Evolutionary conservation across 148 eudicot species (phyloP).

Genomic region (Arbutus unedo): DNA sequence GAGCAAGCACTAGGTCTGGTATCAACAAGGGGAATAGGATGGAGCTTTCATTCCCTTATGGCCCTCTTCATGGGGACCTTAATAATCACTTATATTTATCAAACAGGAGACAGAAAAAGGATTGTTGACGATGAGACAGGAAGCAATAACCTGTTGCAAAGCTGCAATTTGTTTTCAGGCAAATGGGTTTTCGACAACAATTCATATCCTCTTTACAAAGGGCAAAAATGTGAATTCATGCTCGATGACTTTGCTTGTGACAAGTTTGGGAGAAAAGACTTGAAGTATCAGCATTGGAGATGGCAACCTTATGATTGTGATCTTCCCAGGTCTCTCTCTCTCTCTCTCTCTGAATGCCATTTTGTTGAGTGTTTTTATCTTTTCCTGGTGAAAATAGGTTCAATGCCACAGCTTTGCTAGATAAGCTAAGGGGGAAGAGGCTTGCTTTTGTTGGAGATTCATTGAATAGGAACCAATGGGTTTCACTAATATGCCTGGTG

Average conservation of each 20-base stretch:
- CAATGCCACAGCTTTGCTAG: slow-evolving; percentile 24
- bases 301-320: slow-evolving; percentile 75
- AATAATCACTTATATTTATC: slow-evolving; percentile 14
- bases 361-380: neutral
- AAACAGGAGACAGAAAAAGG: neutral
- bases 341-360: neutral
- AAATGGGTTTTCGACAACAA: slow-evolving; percentile 62
- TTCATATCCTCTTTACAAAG: slow-evolving; percentile 55
- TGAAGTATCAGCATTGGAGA: slow-evolving; percentile 61
- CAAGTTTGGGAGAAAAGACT: slow-evolving; percentile 57
- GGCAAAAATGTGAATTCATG: slow-evolving; percentile 45
- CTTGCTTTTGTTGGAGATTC: slow-evolving; percentile 27
- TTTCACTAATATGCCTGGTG: slow-evolving; percentile 22
- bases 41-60: slow-evolving; percentile 24
- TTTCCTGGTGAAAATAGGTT: slow-evolving; percentile 10
- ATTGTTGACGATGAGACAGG: neutral
- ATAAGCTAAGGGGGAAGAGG: slow-evolving; percentile 24
- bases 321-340: slow-evolving; percentile 46
- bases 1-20: neutral
- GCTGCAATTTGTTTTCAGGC: slow-evolving; percentile 52
- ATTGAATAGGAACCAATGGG: slow-evolving; percentile 27
- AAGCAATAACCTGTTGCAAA: neutral
- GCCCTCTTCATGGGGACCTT: slow-evolving; percentile 16
- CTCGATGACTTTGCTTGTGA: slow-evolving; percentile 52
- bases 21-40: slow-evolving; percentile 15